Base-by-base conservation (phyloP, 805 yeast genomes). In the Spathaspora passalidarum region DNA sequence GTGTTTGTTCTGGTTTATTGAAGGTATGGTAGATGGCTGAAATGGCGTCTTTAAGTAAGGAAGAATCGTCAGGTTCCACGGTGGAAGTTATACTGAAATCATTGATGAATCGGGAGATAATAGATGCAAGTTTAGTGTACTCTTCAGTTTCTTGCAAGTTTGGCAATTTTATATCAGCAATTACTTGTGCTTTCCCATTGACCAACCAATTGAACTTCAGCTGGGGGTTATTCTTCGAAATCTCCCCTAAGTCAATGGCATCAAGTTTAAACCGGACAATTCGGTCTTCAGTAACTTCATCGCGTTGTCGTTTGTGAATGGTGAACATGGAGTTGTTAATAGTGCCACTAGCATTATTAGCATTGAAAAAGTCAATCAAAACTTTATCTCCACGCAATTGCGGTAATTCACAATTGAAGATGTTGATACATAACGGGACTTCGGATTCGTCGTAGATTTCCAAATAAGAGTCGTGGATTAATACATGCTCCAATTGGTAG, bases 131-230 rank as follows among this genome's bases (percentile, higher is more conserved):
- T 34, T 57, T 56, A 50, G 57, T 60, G 7, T 50, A 51, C 43
- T 48, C 53, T 13, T 55, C 54, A 6, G 59, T 49, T 48, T 57
- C 52, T 16, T 50, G 49, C 7, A 55, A 56, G n/a, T 53, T 54
- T 1, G 95, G 94, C 23, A 86, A 69, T 77, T 83, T 81, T 17
- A 87, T 78, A 63, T 87, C 94, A 2, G 88, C 86, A 14, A 76
- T 68, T 4, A 87, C 65, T 47, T 86, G 90, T 4, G 83, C 81
- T 52, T 81, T 80, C 3, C 94, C 92, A 40, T 80, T 80, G 20
- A 76, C 75, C 10, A 87, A 62, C 95, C 94, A 87, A 56, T 82
- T 83, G 56, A 86, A 80, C 50, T 80, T 76, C 56, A 73, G 72
- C 17, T 52, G 53, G 1, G 68, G 63, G 40, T 62, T 60, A 14